A percentile compares a stretch with the other conserved stretches of the same genome.
Evolutionary conservation across 257 asterid species (phyloP).

Genomic region (Solanum chmielewskii): DNA sequence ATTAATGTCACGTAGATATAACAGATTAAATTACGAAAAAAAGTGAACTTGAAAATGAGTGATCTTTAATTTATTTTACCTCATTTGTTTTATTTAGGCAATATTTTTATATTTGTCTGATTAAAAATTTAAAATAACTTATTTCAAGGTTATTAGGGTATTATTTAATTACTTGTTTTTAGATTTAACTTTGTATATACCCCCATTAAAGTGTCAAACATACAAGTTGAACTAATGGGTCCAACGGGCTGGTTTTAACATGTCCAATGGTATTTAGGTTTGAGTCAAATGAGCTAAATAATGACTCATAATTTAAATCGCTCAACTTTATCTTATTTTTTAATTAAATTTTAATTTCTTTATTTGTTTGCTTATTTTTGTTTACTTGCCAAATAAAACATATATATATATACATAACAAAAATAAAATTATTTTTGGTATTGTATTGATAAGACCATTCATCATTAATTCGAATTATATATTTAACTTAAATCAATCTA

Average conservation of each 20-base stretch:
- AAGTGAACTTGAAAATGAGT: not conserved
- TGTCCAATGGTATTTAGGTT: not conserved
- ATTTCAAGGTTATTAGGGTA: not conserved
- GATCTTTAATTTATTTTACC: not conserved
- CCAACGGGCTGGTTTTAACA: not conserved
- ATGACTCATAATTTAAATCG: not conserved
- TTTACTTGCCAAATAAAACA: not conserved
- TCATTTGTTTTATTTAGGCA: not conserved
- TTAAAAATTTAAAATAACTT: not conserved
- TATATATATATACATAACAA: too few species aligned
- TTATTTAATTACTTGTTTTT: not conserved
- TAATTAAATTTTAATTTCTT: not conserved
- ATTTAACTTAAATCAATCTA: not conserved
- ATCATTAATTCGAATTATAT: not conserved
- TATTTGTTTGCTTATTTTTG: not conserved
- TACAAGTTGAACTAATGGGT: not conserved
- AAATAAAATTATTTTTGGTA: too few species aligned
- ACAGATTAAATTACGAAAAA: not conserved
- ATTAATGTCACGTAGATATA: too few species aligned
- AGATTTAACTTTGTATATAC: not conserved
- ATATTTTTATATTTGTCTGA: not conserved
- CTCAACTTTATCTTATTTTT: not conserved
- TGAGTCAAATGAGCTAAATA: not conserved
- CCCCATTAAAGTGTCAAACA: not conserved
- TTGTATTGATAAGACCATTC: not conserved